Evolutionary conservation across 345 rosid species (phyloP).

Genomic region (Zanthoxylum bungeanum): DNA sequence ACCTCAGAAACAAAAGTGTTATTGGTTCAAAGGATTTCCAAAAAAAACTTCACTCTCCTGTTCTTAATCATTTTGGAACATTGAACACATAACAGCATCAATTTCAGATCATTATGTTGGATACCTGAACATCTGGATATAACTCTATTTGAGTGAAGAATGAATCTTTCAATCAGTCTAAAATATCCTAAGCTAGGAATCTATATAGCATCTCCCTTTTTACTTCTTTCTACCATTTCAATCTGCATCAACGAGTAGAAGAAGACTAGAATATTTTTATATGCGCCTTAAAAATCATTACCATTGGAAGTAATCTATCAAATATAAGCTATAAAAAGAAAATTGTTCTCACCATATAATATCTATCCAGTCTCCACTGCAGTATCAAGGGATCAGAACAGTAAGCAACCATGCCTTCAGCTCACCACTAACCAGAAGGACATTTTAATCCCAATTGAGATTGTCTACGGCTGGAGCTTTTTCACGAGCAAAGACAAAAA

Average conservation of each 20-base stretch:
- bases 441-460: conserved; percentile 10
- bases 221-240: no score
- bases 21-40: no score
- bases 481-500: background rate
- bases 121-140: background rate
- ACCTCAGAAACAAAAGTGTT: background rate
- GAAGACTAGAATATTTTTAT: background rate
- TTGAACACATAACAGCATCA: background rate
- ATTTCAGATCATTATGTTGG: background rate
- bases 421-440: conserved; percentile 15
- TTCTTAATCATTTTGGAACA: background rate
- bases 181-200: background rate
- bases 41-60: background rate
- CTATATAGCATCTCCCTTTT: background rate
- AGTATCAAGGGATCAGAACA: background rate
- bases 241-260: background rate
- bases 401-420: background rate
- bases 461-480: background rate
- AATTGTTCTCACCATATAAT: conserved; percentile 12
- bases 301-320: background rate
- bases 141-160: background rate
- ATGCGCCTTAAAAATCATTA: background rate
- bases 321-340: conserved; percentile 18
- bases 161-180: background rate
- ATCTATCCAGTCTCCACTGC: conserved; percentile 2